Conservation (phyloP, 2,329 filamentous ascomycete species). For the Scleromitrula shiraiana region DNA sequence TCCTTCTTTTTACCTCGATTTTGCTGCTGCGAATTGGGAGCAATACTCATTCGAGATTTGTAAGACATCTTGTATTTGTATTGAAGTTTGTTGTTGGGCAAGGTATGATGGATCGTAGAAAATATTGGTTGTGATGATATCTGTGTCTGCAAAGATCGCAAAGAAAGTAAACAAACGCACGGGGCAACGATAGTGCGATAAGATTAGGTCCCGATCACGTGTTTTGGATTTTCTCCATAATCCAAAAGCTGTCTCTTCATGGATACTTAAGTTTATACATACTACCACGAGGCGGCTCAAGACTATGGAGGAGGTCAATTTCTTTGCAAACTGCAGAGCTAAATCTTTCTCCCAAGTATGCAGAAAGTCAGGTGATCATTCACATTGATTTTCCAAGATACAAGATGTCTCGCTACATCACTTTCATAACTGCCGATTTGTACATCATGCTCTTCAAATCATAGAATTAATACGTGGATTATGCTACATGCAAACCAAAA, state of each 20-base stretch:
- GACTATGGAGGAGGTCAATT: too few relatives aligned
- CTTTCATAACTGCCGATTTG: too few relatives aligned
- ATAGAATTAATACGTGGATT: too few relatives aligned
- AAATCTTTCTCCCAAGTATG: too few relatives aligned
- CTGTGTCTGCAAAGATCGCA: background rate
- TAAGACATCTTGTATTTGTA: constrained; percentile 36
- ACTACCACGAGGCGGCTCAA: too few relatives aligned
- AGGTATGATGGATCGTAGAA: background rate
- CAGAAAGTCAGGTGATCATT: too few relatives aligned
- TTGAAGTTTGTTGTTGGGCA: background rate
- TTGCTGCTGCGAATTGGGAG: constrained; percentile 39
- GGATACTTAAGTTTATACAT: background rate
- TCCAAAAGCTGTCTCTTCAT: background rate
- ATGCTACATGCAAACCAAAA: too few relatives aligned
- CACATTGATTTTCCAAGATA: too few relatives aligned
- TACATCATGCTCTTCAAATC: too few relatives aligned
- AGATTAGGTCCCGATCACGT: background rate
- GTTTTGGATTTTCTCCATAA: too few relatives aligned
- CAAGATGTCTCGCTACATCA: too few relatives aligned
- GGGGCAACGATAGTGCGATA: constrained; percentile 4
- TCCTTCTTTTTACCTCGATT: constrained; percentile 45
- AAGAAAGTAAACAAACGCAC: constrained; percentile 12
- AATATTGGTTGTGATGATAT: background rate
- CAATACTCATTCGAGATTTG: constrained; percentile 44
- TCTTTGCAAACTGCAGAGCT: too few relatives aligned